Evolutionary conservation across 441 rosid genomes (phyloP).

Genomic region (Pelargonium cotyledonis): DNA sequence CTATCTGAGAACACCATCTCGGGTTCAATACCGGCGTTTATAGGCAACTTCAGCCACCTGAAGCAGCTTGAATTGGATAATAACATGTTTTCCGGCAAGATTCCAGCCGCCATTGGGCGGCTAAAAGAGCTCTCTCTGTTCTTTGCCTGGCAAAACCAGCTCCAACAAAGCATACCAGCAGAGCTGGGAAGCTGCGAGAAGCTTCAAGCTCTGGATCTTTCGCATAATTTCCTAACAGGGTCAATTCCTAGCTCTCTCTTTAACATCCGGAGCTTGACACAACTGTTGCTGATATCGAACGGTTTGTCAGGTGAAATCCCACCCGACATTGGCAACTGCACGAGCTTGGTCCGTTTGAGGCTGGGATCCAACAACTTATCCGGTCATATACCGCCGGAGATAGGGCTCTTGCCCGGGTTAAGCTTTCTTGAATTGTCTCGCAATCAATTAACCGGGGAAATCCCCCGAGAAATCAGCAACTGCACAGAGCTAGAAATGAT

Average conservation of each 20-base stretch:
- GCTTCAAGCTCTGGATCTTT: conserved; percentile 62
- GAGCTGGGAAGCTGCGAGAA: conserved; percentile 49
- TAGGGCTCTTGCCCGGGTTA: conserved; percentile 39
- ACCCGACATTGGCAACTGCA: conserved; percentile 47
- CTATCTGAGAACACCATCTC: conserved; percentile 51
- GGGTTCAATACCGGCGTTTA: conserved; percentile 39
- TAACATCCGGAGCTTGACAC: conserved; percentile 48
- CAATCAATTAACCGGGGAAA: conserved; percentile 45
- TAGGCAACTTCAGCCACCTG: conserved; percentile 43
- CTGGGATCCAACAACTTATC: conserved; percentile 52
- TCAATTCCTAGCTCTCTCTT: conserved; percentile 55
- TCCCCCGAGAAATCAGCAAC: conserved; percentile 50
- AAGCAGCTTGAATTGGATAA: conserved; percentile 65
- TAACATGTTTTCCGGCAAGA: conserved; percentile 44
- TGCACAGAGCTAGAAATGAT: conserved; percentile 60
- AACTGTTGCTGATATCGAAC: conserved; percentile 58
- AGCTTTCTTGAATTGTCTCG: conserved; percentile 63
- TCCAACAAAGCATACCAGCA: conserved; percentile 49
- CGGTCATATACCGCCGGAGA: conserved; percentile 46
- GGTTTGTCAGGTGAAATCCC: conserved; percentile 52
- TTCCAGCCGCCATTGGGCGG: conserved; percentile 49
- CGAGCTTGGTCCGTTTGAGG: conserved; percentile 49
- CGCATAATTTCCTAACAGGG: conserved; percentile 55
- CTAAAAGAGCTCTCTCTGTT: conserved; percentile 52
- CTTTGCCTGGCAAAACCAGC: conserved; percentile 67